A percentile compares a stretch with the other conserved stretches of the same genome.
Evolutionary conservation across 768 basidiomycete genomes (phyloP).

Genomic region (Suillus hirtellus): DNA sequence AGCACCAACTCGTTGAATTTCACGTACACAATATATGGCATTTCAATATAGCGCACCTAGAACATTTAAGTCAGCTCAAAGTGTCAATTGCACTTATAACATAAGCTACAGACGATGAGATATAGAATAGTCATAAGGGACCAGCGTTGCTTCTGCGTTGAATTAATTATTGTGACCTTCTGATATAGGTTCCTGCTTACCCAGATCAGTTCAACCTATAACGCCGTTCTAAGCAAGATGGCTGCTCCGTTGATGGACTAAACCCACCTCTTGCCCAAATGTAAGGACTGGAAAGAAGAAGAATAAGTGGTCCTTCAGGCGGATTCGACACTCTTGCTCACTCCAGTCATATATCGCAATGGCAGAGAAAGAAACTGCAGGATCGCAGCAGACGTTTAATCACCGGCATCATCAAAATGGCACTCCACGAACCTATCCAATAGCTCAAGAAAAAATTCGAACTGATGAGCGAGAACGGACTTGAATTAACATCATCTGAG

Average conservation of each 20-base stretch:
- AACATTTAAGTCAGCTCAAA: background rate
- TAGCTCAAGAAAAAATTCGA: background rate
- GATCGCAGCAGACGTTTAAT: background rate
- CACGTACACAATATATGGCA: background rate
- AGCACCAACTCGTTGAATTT: background rate
- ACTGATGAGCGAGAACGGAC: background rate
- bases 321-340: background rate
- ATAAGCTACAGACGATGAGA: background rate
- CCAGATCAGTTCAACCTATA: background rate
- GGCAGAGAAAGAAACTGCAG: background rate
- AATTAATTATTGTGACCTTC: background rate
- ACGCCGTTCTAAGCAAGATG: background rate
- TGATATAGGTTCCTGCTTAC: background rate
- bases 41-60: background rate
- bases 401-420: background rate
- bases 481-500: background rate
- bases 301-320: background rate
- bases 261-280: background rate
- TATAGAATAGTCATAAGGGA: background rate
- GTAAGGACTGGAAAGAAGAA: background rate
- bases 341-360: background rate
- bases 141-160: background rate
- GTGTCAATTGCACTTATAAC: background rate
- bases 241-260: background rate
- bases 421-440: background rate